phyloP scores from a whole-genome alignment of 2,329 filamentous ascomycete genomes.

The Monascus ruber region DNA sequence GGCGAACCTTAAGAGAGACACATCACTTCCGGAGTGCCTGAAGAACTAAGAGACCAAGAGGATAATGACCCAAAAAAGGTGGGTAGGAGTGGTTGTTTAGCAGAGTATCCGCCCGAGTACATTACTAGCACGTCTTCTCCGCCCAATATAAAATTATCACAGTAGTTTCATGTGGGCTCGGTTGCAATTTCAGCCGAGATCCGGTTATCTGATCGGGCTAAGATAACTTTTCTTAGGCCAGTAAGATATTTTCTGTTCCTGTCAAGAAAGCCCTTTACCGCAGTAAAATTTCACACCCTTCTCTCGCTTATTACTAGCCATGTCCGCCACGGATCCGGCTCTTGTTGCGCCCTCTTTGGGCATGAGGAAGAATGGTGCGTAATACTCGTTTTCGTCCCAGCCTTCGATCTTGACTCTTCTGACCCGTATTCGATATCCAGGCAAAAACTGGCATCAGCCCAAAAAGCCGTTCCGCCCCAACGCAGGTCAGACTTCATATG shows the following conservation, averaged over 20 bases:
- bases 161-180: slow-evolving; percentile 2
- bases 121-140: too few relatives aligned
- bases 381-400: slow-evolving; percentile 5
- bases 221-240: slow-evolving; percentile 19
- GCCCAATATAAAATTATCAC: too few relatives aligned
- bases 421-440: slow-evolving; percentile 36
- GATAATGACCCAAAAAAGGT: slow-evolving; percentile 1
- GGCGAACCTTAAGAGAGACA: slow-evolving; percentile 1
- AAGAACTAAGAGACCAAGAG: not conserved
- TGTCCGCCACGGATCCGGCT: slow-evolving; percentile 34
- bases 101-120: too few relatives aligned
- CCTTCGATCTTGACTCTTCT: slow-evolving; percentile 6
- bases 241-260: not conserved
- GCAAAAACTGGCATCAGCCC: slow-evolving; percentile 84
- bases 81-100: too few relatives aligned
- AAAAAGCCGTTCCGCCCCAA: slow-evolving; percentile 79
- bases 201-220: slow-evolving; percentile 35
- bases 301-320: slow-evolving; percentile 15
- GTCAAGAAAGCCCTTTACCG: too few relatives aligned
- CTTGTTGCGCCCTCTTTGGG: slow-evolving; percentile 37
- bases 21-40: not conserved
- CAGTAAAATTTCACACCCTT: not conserved
- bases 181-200: slow-evolving; percentile 21
- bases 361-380: slow-evolving; percentile 73
- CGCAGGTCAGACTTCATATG: slow-evolving; percentile 66